These are phyloP conservation scores for Bonia amplexicaulis DNA, from an alignment of 176 grass and related monocot species.

Conservation along the genomic window DNA sequence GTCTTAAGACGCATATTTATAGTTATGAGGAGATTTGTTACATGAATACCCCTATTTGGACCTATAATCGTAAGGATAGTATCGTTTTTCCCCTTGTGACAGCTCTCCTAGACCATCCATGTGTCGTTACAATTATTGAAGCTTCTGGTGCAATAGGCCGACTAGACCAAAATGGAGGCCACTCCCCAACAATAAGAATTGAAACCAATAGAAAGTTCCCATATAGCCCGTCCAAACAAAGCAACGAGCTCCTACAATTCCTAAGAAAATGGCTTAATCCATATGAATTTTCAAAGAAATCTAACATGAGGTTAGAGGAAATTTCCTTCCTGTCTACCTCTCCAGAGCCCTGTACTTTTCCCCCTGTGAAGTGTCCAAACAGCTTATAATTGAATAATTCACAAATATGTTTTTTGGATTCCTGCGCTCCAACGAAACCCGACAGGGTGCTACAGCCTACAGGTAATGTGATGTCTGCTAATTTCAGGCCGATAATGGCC, in stretches of 20 bases:
- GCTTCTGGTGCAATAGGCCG: too few relatives aligned
- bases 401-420: background rate
- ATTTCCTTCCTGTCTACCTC: background rate
- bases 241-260: background rate
- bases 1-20: too few relatives aligned
- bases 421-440: background rate
- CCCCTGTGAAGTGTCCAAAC: background rate
- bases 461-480: background rate
- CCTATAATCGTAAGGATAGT: too few relatives aligned
- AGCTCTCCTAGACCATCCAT: too few relatives aligned
- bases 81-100: too few relatives aligned
- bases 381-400: background rate
- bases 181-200: too few relatives aligned
- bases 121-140: too few relatives aligned
- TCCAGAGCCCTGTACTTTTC: background rate
- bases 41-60: accelerated
- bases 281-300: background rate
- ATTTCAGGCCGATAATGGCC: slow-evolving; percentile 2
- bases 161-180: too few relatives aligned
- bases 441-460: background rate
- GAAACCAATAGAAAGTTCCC: background rate
- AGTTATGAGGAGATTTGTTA: too few relatives aligned
- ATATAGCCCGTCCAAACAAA: background rate
- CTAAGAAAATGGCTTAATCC: background rate
- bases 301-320: background rate